Evolutionary conservation across 2,329 filamentous ascomycete species (phyloP).

Genomic region (Colletotrichum euphorbiae): DNA sequence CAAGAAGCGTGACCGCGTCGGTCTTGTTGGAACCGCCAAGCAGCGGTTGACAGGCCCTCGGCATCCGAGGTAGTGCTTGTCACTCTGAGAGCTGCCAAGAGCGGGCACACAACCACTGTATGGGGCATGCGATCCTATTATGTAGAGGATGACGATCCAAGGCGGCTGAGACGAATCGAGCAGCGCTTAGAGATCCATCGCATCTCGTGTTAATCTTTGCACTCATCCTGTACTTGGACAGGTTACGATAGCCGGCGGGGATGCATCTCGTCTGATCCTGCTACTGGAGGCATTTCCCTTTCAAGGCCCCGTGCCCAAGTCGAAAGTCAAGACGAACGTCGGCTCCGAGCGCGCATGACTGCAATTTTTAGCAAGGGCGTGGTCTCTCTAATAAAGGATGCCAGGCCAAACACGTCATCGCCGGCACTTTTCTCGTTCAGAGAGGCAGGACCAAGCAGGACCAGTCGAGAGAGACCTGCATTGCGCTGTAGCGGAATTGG

Average conservation of each 20-base stretch:
- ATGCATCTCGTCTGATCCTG: conserved; percentile 2
- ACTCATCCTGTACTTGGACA: not conserved
- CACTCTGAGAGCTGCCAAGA: not conserved
- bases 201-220: not conserved
- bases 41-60: conserved; percentile 10
- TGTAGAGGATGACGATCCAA: not conserved
- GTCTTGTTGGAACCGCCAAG: conserved; percentile 18
- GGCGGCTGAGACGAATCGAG: conserved; percentile 3
- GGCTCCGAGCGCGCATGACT: not conserved
- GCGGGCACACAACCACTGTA: not conserved
- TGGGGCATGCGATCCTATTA: conserved; percentile 5
- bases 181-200: conserved; percentile 8
- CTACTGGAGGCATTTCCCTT: not conserved
- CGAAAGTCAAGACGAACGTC: not conserved
- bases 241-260: not conserved
- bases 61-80: conserved; percentile 10
- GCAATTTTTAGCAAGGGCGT: not conserved
- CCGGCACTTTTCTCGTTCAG: not conserved
- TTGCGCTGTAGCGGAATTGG: too few species aligned
- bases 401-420: not conserved
- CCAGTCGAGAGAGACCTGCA: too few species aligned
- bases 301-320: not conserved
- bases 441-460: too few species aligned
- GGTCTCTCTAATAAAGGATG: not conserved
- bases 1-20: conserved; percentile 13